Evolutionary conservation across 441 rosid genomes (phyloP).

Genomic region (Flueggea neowawraea): DNA sequence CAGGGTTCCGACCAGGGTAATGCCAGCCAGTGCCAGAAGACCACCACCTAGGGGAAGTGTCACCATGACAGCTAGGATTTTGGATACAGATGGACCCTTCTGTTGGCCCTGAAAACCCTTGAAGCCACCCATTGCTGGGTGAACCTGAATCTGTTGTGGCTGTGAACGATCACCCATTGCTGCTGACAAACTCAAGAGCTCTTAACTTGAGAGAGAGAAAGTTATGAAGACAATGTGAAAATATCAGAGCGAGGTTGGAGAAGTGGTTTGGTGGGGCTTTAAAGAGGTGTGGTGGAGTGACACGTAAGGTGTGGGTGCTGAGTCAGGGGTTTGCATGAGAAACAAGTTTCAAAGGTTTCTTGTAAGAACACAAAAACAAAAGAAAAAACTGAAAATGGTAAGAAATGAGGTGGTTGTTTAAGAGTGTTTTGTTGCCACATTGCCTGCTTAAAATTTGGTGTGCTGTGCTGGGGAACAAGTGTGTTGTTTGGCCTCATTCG

Average conservation of each 20-base stretch:
- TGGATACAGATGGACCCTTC: conserved; percentile 51
- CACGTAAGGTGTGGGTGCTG: conserved; percentile 58
- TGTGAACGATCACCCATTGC: conserved; percentile 52
- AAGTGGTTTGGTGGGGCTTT: not conserved
- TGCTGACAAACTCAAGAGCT: not conserved
- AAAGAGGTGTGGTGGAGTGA: conserved; percentile 27
- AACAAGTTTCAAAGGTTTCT: conserved; percentile 49
- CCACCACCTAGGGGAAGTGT: conserved; percentile 55
- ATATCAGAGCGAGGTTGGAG: not conserved
- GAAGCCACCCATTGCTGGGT: conserved; percentile 31
- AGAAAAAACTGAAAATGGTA: not conserved
- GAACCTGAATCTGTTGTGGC: conserved; percentile 52
- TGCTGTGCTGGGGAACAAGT: too few relatives aligned
- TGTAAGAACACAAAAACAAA: too few relatives aligned
- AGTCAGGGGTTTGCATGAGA: conserved; percentile 70
- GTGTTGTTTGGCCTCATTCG: too few relatives aligned
- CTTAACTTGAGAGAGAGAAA: not conserved
- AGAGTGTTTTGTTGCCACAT: too few relatives aligned
- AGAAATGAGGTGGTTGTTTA: conserved; percentile 13
- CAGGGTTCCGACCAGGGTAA: conserved; percentile 58
- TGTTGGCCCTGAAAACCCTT: conserved; percentile 16
- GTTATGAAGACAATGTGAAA: not conserved
- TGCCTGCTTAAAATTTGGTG: too few relatives aligned
- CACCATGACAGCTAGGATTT: conserved; percentile 45
- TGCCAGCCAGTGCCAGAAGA: conserved; percentile 54